A percentile compares a stretch with the other conserved stretches of the same genome.
Conservation (phyloP, 768 basidiomycete genomes). For the Sarcodon aspratus region DNA sequence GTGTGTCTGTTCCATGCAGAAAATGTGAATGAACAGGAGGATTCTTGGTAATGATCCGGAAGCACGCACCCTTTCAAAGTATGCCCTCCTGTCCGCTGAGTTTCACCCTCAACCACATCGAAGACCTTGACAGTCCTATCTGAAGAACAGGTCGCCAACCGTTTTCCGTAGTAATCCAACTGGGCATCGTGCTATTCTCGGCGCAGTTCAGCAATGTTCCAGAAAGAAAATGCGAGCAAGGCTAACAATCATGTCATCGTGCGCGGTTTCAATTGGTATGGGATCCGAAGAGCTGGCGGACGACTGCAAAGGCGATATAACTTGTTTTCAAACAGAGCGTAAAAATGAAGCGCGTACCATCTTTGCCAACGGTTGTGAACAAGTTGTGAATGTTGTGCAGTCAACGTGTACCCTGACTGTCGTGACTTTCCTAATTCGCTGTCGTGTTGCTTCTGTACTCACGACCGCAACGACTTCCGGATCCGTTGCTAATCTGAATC, state of each 20-base stretch:
- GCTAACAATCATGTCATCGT: conserved; percentile 97
- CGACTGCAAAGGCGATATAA: not conserved
- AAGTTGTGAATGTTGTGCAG: too few relatives aligned
- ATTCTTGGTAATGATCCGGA: not conserved
- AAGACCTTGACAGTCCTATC: conserved; percentile 94
- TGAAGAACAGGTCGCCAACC: conserved; percentile 92
- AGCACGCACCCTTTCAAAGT: conserved; percentile 65
- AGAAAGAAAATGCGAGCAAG: not conserved
- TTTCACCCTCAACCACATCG: conserved; percentile 84
- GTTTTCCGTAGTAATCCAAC: conserved; percentile 94
- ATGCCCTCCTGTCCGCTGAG: conserved; percentile 54
- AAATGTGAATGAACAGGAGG: not conserved
- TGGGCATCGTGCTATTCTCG: conserved; percentile 84
- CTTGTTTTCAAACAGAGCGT: not conserved
- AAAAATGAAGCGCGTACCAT: too few relatives aligned
- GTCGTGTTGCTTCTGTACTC: too few relatives aligned
- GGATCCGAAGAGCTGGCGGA: conserved; percentile 38
- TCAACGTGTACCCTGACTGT: too few relatives aligned
- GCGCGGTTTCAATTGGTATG: conserved; percentile 85
- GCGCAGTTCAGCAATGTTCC: conserved; percentile 2
- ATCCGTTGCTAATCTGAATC: too few relatives aligned
- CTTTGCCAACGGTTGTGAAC: too few relatives aligned
- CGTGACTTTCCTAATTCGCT: too few relatives aligned
- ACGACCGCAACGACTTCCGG: too few relatives aligned
- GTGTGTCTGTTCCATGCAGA: conserved; percentile 52